These are phyloP conservation scores for Suillus subluteus DNA, from an alignment of 768 basidiomycete species.

Conservation along the genomic window DNA sequence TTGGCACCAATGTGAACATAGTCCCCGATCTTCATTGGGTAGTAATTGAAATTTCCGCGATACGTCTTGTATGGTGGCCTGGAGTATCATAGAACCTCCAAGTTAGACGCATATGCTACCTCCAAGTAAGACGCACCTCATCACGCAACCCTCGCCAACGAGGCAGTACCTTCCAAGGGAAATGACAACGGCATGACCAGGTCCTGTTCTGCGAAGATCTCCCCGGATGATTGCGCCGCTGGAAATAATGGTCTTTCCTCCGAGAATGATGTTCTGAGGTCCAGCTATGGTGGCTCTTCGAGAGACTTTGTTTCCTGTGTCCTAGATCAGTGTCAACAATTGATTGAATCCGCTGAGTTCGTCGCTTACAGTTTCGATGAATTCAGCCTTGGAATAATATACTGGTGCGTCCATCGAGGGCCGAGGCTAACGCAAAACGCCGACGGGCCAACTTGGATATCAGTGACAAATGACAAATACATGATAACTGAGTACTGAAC, in stretches of 20 bases:
- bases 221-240: slow-evolving; percentile 90
- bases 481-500: not conserved
- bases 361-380: slow-evolving; percentile 81
- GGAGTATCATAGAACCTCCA: not conserved
- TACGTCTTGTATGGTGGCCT: slow-evolving; percentile 91
- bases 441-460: not conserved
- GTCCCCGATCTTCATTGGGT: slow-evolving; percentile 97
- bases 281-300: slow-evolving; percentile 90
- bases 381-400: slow-evolving; percentile 81
- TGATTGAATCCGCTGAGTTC: slow-evolving; percentile 1
- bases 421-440: not conserved
- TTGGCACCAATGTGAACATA: slow-evolving; percentile 93
- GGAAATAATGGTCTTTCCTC: slow-evolving; percentile 96
- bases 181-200: slow-evolving; percentile 93
- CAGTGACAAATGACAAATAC: not conserved
- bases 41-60: slow-evolving; percentile 92
- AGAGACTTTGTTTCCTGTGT: slow-evolving; percentile 96
- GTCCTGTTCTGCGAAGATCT: slow-evolving; percentile 86
- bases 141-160: slow-evolving; percentile 86
- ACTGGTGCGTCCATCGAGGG: slow-evolving; percentile 68
- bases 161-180: slow-evolving; percentile 92
- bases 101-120: not conserved
- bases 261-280: slow-evolving; percentile 95
- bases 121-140: slow-evolving; percentile 60
- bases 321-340: slow-evolving; percentile 47